A percentile compares a stretch with the other conserved stretches of the same genome.
Evolutionary conservation across 2,329 filamentous ascomycete species (phyloP).

Genomic region (Colletotrichum endophyticum): DNA sequence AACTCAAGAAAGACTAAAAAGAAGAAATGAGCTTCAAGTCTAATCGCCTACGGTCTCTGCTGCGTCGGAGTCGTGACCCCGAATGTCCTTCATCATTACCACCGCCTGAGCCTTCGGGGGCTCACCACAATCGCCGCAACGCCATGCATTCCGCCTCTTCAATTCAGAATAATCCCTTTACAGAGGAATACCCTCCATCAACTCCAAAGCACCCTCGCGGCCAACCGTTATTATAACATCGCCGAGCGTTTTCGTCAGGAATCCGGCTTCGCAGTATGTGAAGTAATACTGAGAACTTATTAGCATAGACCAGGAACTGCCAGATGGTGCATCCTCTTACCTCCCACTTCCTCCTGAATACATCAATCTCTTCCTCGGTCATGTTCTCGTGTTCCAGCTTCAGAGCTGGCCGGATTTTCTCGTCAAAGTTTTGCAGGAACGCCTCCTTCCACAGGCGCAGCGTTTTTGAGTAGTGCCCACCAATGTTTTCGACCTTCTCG

Average conservation of each 20-base stretch:
- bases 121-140: neutral
- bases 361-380: slow-evolving; percentile 65
- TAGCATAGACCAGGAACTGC: slow-evolving; percentile 9
- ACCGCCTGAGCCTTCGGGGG: neutral
- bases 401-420: slow-evolving; percentile 64
- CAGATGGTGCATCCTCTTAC: slow-evolving; percentile 37
- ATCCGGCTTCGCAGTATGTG: slow-evolving; percentile 76
- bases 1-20: slow-evolving; percentile 47
- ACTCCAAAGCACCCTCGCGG: slow-evolving; percentile 66
- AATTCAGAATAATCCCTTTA: slow-evolving; percentile 34
- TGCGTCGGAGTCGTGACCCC: neutral
- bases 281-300: slow-evolving; percentile 68
- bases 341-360: slow-evolving; percentile 76
- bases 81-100: neutral
- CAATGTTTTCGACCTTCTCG: slow-evolving; percentile 73
- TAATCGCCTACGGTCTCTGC: neutral
- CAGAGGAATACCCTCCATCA: slow-evolving; percentile 74
- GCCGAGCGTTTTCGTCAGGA: slow-evolving; percentile 73
- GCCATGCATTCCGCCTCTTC: neutral
- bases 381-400: slow-evolving; percentile 62
- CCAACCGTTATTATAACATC: slow-evolving; percentile 76
- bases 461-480: slow-evolving; percentile 74
- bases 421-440: slow-evolving; percentile 68
- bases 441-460: slow-evolving; percentile 71
- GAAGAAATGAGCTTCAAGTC: slow-evolving; percentile 38